A percentile compares a stretch with the other conserved stretches of the same genome.
Conservation (phyloP, 2,329 filamentous ascomycete species). For the Cercospora nicotianae region DNA sequence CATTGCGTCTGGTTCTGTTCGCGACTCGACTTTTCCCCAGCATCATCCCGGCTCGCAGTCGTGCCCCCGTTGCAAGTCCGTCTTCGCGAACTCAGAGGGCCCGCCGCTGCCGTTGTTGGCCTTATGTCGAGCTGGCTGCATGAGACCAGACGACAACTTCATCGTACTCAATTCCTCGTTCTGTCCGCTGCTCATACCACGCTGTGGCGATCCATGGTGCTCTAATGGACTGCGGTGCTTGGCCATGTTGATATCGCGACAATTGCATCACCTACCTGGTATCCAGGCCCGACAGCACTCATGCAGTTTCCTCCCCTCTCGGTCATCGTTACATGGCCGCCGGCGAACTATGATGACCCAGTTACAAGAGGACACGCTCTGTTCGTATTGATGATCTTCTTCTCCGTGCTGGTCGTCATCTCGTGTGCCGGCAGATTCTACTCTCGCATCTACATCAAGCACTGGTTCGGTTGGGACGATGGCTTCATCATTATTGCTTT, state of each 20-base stretch:
- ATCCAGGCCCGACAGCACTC: slow-evolving; percentile 1
- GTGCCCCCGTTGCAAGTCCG: background rate
- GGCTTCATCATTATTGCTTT: slow-evolving; percentile 44
- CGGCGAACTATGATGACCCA: slow-evolving; percentile 46
- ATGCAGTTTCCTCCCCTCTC: slow-evolving; percentile 35
- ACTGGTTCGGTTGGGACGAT: slow-evolving; percentile 48
- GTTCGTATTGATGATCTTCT: slow-evolving; percentile 43
- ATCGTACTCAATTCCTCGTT: background rate
- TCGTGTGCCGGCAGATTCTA: slow-evolving; percentile 44
- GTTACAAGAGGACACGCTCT: slow-evolving; percentile 43
- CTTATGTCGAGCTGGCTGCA: background rate
- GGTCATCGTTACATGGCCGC: slow-evolving; percentile 43
- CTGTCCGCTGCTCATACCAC: background rate
- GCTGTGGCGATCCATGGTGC: background rate
- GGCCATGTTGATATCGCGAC: slow-evolving; percentile 13
- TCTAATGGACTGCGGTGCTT: background rate
- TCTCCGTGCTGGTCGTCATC: slow-evolving; percentile 41
- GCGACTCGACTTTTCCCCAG: slow-evolving; percentile 1
- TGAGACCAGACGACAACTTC: background rate
- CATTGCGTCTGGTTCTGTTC: background rate
- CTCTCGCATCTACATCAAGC: slow-evolving; percentile 43
- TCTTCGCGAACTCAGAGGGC: background rate
- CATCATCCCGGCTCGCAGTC: slow-evolving; percentile 6
- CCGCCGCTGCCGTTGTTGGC: background rate
- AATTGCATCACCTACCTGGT: background rate